These are phyloP conservation scores for Ustilago nuda DNA, from an alignment of 1,284 basidiomycete species.

Conservation along the genomic window DNA sequence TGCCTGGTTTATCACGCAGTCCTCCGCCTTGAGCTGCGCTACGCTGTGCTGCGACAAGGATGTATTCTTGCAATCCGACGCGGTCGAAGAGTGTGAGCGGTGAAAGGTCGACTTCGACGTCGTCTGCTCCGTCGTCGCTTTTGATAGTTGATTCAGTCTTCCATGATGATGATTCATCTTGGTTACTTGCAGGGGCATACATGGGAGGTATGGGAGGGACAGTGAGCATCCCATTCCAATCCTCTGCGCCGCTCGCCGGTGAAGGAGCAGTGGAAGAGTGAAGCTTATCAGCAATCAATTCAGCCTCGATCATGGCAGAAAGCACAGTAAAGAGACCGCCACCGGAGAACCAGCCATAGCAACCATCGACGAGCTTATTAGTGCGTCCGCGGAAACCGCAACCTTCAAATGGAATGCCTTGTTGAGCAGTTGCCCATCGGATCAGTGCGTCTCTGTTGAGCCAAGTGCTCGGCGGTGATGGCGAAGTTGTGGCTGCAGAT, in stretches of 20 bases:
- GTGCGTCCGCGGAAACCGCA: conserved; percentile 93
- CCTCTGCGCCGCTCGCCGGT: conserved; percentile 37
- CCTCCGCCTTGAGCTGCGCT: conserved; percentile 75
- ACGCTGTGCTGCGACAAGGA: conserved; percentile 86
- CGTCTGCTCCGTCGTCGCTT: conserved; percentile 10
- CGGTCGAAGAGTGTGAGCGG: conserved; percentile 55
- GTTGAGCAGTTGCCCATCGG: conserved; percentile 88
- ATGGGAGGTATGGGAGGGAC: conserved; percentile 21
- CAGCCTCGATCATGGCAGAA: conserved; percentile 75
- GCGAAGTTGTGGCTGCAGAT: background rate
- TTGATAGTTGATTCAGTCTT: conserved; percentile 36
- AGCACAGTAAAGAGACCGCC: conserved; percentile 88
- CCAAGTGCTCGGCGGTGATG: background rate
- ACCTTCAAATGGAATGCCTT: conserved; percentile 83
- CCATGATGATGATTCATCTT: conserved; percentile 25
- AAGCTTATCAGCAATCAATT: conserved; percentile 28
- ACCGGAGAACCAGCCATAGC: conserved; percentile 95
- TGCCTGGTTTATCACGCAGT: conserved; percentile 92
- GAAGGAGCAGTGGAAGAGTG: conserved; percentile 16
- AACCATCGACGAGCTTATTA: conserved; percentile 98
- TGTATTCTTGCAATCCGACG: conserved; percentile 85
- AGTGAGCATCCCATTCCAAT: conserved; percentile 44
- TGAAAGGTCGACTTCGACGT: conserved; percentile 29
- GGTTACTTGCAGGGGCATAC: conserved; percentile 4
- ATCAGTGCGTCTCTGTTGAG: conserved; percentile 77